phyloP scores from a whole-genome alignment of 169 alveolate species.

The Babesia microti region DNA sequence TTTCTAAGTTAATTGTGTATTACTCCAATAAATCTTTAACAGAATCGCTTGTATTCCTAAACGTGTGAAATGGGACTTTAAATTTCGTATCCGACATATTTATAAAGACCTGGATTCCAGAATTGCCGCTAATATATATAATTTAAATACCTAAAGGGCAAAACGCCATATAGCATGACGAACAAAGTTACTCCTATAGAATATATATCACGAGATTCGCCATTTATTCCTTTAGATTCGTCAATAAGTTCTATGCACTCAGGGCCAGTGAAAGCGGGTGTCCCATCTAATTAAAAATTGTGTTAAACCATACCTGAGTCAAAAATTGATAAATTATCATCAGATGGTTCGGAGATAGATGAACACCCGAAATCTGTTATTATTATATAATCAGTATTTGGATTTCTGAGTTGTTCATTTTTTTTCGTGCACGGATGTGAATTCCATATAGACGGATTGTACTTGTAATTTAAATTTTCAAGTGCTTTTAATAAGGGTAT shows the following conservation, averaged over 20 bases:
- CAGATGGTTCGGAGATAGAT: constrained; percentile 9
- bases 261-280: constrained; percentile 30
- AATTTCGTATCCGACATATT: constrained; percentile 25
- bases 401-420: constrained; percentile 1
- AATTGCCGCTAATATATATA: no score
- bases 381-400: constrained; percentile 1
- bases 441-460: no score
- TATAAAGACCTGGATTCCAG: constrained; percentile 17
- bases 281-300: constrained; percentile 38
- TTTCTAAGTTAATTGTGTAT: constrained; percentile 8
- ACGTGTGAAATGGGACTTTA: no score
- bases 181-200: constrained; percentile 36
- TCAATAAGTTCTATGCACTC: constrained; percentile 26
- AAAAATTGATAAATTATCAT: constrained; percentile 2
- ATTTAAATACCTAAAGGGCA: no score
- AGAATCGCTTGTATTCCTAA: no score
- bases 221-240: constrained; percentile 29
- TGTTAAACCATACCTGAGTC: no score
- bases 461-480: no score
- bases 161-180: constrained; percentile 28
- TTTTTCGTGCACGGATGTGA: no score
- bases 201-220: constrained; percentile 20
- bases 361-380: constrained; percentile 40
- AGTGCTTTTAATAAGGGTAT: no score
- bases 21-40: no score